Percentiles rank a stretch among this genome's conserved stretches.
Conservation (phyloP, 192 early-diverging fungal species). For the Endogone sp. region DNA sequence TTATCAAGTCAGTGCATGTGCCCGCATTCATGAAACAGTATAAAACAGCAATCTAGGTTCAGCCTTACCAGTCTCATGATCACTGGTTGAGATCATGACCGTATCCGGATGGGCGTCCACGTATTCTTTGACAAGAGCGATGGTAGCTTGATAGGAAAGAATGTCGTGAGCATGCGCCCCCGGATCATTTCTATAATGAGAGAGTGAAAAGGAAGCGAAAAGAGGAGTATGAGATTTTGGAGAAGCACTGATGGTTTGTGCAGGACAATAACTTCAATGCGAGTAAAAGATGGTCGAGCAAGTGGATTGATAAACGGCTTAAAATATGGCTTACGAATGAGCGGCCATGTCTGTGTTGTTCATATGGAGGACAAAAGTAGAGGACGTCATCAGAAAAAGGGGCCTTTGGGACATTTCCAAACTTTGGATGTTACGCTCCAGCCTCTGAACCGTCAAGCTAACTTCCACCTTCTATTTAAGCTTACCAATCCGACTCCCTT, state of each 20-base stretch:
- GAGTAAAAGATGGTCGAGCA: not conserved
- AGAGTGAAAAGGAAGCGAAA: not conserved
- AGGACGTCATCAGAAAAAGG: no score
- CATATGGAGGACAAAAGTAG: not conserved
- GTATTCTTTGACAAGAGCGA: slow-evolving; percentile 70
- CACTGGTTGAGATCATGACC: slow-evolving; percentile 84
- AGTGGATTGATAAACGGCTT: not conserved
- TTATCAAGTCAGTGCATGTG: no score
- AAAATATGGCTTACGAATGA: slow-evolving; percentile 51
- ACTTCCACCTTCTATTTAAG: not conserved
- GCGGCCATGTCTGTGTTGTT: slow-evolving; percentile 80
- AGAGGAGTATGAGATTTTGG: not conserved
- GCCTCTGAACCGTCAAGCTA: not conserved
- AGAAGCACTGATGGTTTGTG: not conserved
- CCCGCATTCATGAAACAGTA: no score
- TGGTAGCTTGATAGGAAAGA: slow-evolving; percentile 78
- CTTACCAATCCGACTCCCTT: slow-evolving; percentile 81
- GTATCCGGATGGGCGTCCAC: slow-evolving; percentile 80
- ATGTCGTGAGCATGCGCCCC: slow-evolving; percentile 92
- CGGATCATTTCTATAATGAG: slow-evolving; percentile 75
- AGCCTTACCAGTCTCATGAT: slow-evolving; percentile 92
- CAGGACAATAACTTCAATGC: not conserved
- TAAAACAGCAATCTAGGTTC: no score
- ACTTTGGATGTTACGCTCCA: no score
- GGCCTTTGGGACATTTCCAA: no score